These are phyloP conservation scores for Kodamaea ohmeri DNA, from an alignment of 1,139 yeast species.

Conservation along the genomic window DNA sequence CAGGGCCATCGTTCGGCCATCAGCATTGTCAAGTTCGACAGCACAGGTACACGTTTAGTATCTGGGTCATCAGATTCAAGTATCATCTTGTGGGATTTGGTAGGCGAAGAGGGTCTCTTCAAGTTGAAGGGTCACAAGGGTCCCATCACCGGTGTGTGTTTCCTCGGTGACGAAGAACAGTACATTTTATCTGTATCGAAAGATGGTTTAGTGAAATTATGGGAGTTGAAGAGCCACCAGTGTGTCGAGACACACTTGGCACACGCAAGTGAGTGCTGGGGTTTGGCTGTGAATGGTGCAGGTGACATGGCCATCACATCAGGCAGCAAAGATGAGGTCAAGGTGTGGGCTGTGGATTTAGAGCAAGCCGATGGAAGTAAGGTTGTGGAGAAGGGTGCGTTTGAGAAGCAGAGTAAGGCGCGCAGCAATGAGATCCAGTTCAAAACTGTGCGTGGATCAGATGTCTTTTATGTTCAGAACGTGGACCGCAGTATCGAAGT, in stretches of 20 bases:
- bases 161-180: constrained; percentile 61
- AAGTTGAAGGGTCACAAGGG: constrained; percentile 88
- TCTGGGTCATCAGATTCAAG: constrained; percentile 86
- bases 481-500: constrained; percentile 80
- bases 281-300: constrained; percentile 49
- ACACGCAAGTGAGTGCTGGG: constrained; percentile 92
- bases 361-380: constrained; percentile 50
- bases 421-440: constrained; percentile 67
- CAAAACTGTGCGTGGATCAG: constrained; percentile 34
- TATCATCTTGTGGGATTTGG: constrained; percentile 91
- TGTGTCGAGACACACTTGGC: constrained; percentile 95
- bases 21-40: constrained; percentile 66
- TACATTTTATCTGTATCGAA: constrained; percentile 77
- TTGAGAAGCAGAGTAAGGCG: constrained; percentile 77
- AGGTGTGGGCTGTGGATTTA: constrained; percentile 73
- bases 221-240: constrained; percentile 90
- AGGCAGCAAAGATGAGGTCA: constrained; percentile 79
- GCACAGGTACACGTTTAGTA: constrained; percentile 76
- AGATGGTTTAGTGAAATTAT: constrained; percentile 85
- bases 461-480: constrained; percentile 68
- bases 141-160: constrained; percentile 70
- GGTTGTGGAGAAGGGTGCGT: constrained; percentile 58
- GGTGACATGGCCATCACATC: constrained; percentile 58
- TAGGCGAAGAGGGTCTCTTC: constrained; percentile 85
- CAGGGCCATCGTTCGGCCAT: constrained; percentile 85